Evolutionary conservation across 139 green algal genomes (phyloP), one percentile per base, ranked within the genome.

Genomic region (Nannochloris sp.): DNA sequence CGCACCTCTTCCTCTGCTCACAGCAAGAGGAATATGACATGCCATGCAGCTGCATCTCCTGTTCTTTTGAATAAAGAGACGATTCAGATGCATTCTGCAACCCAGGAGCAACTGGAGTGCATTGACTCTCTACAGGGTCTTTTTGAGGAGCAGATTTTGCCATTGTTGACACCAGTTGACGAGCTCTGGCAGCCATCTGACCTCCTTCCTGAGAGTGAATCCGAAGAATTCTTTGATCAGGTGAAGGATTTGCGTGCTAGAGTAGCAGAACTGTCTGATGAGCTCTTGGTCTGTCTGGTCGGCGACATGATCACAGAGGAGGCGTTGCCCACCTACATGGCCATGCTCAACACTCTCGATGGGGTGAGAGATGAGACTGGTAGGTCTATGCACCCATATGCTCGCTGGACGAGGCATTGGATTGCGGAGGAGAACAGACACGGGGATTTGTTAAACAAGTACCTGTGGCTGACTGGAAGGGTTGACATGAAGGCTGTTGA

Each of bases 321-420:
- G 82, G 94, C 93, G 21, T 81, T 99, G 60, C 94, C 94, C 36
- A 99, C 93, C n/a, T 99, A 99, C 81, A 97, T 98, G 93, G 93
- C 88, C 72, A 99, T 99, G 94, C 78, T 99, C 25, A 99, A 99
- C 83, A 97, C 92, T 5, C 81, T 99, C 50, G 94, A 99, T 59
- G 94, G 91, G 25, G 88, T 93, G 19, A 70, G 86, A 12, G 92
- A 98, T 64, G 87, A 96, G 75, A 96, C 83, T 54, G 67, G 60
- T 10, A 23, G 44, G 21, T 36, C 34, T 24, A 54, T 23, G 44
- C n/a, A 62, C 2, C 71, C 89, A 23, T 99, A 91, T 90, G 93
- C 71, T 61, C 74, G 66, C 44, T 89, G 78, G 78, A 96, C 85
- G 1, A 75, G 89, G 25, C 72, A 82, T 51, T 96, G 89, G 89